Base-by-base conservation (phyloP, 192 early-diverging fungal species). In the Gonapodya prolifera region DNA sequence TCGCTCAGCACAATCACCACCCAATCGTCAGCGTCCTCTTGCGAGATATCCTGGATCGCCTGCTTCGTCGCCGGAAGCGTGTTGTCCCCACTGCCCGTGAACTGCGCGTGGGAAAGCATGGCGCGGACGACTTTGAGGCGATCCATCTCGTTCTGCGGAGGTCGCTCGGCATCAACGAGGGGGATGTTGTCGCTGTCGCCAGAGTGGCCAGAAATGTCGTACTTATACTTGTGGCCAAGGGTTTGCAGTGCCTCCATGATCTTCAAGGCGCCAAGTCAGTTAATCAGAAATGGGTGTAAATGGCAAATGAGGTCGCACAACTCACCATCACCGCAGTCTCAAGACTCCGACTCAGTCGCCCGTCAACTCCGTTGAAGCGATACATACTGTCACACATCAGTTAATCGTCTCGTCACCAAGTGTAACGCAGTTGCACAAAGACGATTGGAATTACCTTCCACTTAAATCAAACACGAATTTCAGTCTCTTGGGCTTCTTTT, bases 381-480 rank as follows among this genome's bases (percentile, higher is more conserved):
- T 83, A 89, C 89, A 90, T 90, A 73, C 85, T 86, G 70, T 16
- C 8, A 61, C 45, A 61, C 8, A 61, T 16, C 45, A 23, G 8
- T 61, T 61, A 8, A 23, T 16, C 8, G 8, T 8, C 29, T 79
- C 76, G 81, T 85, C 82, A 76, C 81, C n/a, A n/a, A n/a, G n/a
- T n/a, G n/a, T n/a, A n/a, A n/a, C n/a, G n/a, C n/a, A n/a, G n/a
- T n/a, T n/a, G n/a, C n/a, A n/a, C n/a, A n/a, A n/a, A n/a, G n/a
- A n/a, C n/a, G n/a, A n/a, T 29, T 80, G 76, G 81, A 86, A 81
- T 76, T 80, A 81, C 74, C 84, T 84, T 33, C 90, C 93, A 33
- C 86, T 88, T 30, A 94, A 78, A 84, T 94, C 93, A 85, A 94
- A 94, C n/a, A 92, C 88, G 84, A 94, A 90, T 76, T 84, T 86